Percentiles rank a stretch among this genome's conserved stretches.
Conservation (phyloP, 1,284 basidiomycete genomes). For the Retiboletus fuscus region DNA sequence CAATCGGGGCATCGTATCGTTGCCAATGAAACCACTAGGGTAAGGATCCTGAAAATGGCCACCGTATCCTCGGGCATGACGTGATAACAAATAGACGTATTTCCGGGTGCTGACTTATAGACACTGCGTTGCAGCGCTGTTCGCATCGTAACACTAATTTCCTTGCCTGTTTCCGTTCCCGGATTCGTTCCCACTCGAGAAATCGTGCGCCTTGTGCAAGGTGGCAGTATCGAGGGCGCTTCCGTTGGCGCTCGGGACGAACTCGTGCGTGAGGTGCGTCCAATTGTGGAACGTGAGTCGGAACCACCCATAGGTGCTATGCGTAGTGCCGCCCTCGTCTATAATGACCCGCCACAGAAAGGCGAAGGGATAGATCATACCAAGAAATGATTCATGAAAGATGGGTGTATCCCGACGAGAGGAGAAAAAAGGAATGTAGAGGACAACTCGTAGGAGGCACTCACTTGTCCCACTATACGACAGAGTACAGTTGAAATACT, state of each 20-base stretch:
- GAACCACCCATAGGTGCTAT: conserved; percentile 47
- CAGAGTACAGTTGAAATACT: too few species aligned
- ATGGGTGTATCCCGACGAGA: too few species aligned
- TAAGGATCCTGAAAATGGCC: too few species aligned
- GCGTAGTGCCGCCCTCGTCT: not conserved
- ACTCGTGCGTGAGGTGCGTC: conserved; percentile 47
- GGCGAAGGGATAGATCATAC: not conserved
- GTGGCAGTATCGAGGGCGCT: conserved; percentile 43
- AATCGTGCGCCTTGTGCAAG: conserved; percentile 44
- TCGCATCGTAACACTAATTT: not conserved
- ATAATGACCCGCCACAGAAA: not conserved
- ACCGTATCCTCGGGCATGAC: too few species aligned
- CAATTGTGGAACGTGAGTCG: conserved; percentile 47
- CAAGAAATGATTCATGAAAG: too few species aligned
- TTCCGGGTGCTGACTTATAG: not conserved
- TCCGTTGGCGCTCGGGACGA: conserved; percentile 46
- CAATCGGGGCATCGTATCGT: too few species aligned
- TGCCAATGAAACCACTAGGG: too few species aligned
- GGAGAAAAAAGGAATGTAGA: too few species aligned
- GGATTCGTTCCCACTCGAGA: conserved; percentile 4
- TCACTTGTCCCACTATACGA: conserved; percentile 32
- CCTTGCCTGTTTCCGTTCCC: conserved; percentile 4
- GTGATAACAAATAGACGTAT: too few species aligned
- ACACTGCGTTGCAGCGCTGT: not conserved
- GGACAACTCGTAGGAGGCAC: conserved; percentile 2